Evolutionary conservation across 2,329 filamentous ascomycete species (phyloP).

Genomic region (Dothideomycetes sp.): DNA sequence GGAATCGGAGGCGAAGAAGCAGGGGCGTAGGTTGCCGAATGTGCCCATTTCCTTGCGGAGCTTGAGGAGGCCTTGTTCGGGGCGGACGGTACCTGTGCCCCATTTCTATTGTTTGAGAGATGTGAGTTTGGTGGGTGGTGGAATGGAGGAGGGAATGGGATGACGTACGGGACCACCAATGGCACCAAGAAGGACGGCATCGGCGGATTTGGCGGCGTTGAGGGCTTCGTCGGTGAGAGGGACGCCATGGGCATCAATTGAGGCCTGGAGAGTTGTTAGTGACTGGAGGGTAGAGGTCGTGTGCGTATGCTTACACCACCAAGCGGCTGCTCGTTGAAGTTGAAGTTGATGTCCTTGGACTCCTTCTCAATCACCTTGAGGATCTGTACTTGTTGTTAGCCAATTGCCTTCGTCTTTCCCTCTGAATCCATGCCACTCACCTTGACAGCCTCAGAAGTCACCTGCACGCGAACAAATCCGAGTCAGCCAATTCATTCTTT

Average conservation of each 20-base stretch:
- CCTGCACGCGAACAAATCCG: conserved; percentile 40
- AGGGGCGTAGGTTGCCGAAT: conserved; percentile 91
- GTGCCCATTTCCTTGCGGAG: conserved; percentile 90
- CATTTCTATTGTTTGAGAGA: conserved; percentile 53
- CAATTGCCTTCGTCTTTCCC: neutral
- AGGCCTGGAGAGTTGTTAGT: conserved; percentile 49
- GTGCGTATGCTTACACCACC: conserved; percentile 89
- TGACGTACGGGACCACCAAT: conserved; percentile 73
- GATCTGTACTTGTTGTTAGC: conserved; percentile 45
- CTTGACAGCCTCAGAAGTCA: conserved; percentile 78
- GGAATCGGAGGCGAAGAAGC: conserved; percentile 84
- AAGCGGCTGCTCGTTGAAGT: conserved; percentile 80
- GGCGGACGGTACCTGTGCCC: conserved; percentile 79
- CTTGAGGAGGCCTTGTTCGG: conserved; percentile 82
- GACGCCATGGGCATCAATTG: conserved; percentile 71
- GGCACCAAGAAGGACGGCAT: conserved; percentile 84
- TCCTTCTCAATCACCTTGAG: conserved; percentile 68
- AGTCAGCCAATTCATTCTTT: conserved; percentile 15
- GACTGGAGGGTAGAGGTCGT: conserved; percentile 11
- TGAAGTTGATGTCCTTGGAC: conserved; percentile 67
- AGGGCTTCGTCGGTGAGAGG: conserved; percentile 79
- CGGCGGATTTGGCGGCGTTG: conserved; percentile 69
- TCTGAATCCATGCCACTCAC: conserved; percentile 36
- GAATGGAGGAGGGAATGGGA: neutral
- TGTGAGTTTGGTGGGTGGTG: conserved; percentile 1